These are phyloP conservation scores for Neoarthrinium moseri DNA, from an alignment of 2,329 filamentous ascomycete genomes.

Conservation along the genomic window DNA sequence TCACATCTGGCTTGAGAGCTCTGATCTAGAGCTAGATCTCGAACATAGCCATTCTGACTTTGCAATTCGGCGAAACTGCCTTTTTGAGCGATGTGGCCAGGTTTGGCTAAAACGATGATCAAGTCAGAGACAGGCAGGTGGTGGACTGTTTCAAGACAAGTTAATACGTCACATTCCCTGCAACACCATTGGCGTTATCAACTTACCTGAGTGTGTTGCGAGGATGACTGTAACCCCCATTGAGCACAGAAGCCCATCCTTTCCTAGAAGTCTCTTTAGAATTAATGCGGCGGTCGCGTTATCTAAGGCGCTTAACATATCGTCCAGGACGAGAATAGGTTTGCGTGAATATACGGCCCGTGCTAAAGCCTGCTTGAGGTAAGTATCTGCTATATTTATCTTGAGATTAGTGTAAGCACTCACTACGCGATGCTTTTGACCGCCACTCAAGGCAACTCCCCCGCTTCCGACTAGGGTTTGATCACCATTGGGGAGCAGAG, in stretches of 20 bases:
- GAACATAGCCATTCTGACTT: background rate
- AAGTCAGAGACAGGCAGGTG: slow-evolving; percentile 4
- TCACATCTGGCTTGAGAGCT: background rate
- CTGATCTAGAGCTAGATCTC: background rate
- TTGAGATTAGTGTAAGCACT: background rate
- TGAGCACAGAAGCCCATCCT: slow-evolving; percentile 27
- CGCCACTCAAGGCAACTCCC: slow-evolving; percentile 2
- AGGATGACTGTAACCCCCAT: slow-evolving; percentile 24
- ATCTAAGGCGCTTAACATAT: slow-evolving; percentile 35
- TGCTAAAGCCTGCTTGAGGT: slow-evolving; percentile 37
- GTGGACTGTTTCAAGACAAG: background rate
- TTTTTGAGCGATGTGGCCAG: background rate
- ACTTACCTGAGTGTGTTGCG: slow-evolving; percentile 2
- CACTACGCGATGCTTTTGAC: slow-evolving; percentile 6
- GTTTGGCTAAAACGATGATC: background rate
- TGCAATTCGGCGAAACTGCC: slow-evolving; percentile 2
- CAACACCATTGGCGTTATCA: too few relatives aligned
- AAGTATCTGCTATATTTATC: background rate
- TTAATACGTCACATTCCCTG: too few relatives aligned
- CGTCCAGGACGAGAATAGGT: slow-evolving; percentile 31
- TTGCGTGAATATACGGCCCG: slow-evolving; percentile 30
- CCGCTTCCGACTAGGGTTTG: background rate
- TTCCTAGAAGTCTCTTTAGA: slow-evolving; percentile 27
- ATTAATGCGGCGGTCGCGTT: slow-evolving; percentile 28
- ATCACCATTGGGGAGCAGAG: slow-evolving; percentile 1